A percentile compares a stretch with the other conserved stretches of the same genome.
Evolutionary conservation across 1,284 basidiomycete genomes (phyloP).

Genomic region (Meripilus lineatus): DNA sequence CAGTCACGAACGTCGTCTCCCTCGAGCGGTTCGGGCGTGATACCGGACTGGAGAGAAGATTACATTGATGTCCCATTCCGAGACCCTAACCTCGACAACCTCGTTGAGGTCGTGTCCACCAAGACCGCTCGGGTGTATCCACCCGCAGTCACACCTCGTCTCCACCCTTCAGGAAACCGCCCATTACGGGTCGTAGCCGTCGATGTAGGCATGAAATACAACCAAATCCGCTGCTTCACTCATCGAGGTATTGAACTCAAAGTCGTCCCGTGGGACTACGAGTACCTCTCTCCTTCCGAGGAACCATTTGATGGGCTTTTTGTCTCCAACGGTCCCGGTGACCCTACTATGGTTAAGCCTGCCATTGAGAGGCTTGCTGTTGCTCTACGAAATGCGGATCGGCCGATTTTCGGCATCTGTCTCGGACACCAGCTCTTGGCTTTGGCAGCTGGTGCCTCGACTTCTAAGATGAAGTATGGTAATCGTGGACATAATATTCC

Average conservation of each 20-base stretch:
- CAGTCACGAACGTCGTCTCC: conserved; percentile 54
- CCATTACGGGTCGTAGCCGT: conserved; percentile 84
- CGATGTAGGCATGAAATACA: conserved; percentile 99
- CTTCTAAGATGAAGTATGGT: conserved; percentile 99
- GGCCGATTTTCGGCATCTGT: conserved; percentile 98
- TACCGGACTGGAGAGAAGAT: conserved; percentile 71
- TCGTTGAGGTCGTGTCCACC: conserved; percentile 89
- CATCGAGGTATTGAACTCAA: conserved; percentile 93
- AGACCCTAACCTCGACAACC: conserved; percentile 88
- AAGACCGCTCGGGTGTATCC: conserved; percentile 68
- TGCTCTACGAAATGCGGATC: conserved; percentile 70
- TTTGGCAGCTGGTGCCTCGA: conserved; percentile 89
- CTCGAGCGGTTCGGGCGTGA: conserved; percentile 19
- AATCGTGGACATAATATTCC: conserved; percentile 99
- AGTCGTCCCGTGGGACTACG: conserved; percentile 96
- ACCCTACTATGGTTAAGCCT: conserved; percentile 81
- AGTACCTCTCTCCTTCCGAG: conserved; percentile 72
- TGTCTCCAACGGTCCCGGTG: conserved; percentile 97
- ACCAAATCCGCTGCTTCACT: conserved; percentile 97
- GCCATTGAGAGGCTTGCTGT: conserved; percentile 74
- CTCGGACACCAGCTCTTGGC: conserved; percentile 97
- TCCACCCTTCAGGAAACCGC: conserved; percentile 77
- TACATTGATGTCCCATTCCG: conserved; percentile 81
- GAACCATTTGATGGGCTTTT: conserved; percentile 95
- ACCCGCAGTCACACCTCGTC: conserved; percentile 48